Evolutionary conservation across 2,329 filamentous ascomycete species (phyloP).

Genomic region (Pezicula carpinea): DNA sequence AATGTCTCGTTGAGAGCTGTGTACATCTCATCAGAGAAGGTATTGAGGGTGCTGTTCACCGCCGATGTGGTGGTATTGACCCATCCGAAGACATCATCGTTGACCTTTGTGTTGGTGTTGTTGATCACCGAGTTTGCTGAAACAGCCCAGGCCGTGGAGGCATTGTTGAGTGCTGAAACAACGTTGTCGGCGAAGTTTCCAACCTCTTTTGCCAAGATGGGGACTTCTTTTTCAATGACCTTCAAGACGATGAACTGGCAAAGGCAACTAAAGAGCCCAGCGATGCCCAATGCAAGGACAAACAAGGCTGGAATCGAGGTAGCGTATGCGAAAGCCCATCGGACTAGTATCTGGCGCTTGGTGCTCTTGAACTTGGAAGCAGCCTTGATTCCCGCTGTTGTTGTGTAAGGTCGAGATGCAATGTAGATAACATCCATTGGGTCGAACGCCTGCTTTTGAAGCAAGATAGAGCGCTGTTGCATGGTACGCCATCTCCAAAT

Average conservation of each 20-base stretch:
- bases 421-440: conserved; percentile 87
- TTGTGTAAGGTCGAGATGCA: conserved; percentile 73
- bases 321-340: conserved; percentile 64
- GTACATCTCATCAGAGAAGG: conserved; percentile 74
- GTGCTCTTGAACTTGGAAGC: conserved; percentile 58
- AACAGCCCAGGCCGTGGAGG: conserved; percentile 59
- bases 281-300: conserved; percentile 60
- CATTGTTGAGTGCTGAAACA: conserved; percentile 56
- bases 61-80: conserved; percentile 78
- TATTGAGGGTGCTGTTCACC: conserved; percentile 80
- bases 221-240: conserved; percentile 59
- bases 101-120: conserved; percentile 65
- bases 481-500: conserved; percentile 71
- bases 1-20: conserved; percentile 72
- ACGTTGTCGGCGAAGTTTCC: conserved; percentile 62
- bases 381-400: conserved; percentile 65
- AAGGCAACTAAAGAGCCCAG: conserved; percentile 61
- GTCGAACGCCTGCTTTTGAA: conserved; percentile 65
- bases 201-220: conserved; percentile 59
- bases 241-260: conserved; percentile 64
- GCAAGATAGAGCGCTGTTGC: conserved; percentile 62
- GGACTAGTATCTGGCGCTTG: conserved; percentile 57
- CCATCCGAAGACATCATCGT: conserved; percentile 80
- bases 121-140: conserved; percentile 58
- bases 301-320: conserved; percentile 66